Evolutionary conservation across 2,329 filamentous ascomycete genomes (phyloP), one percentile per base, ranked within the genome.

Genomic region (Pseudogymnoascus sp.): DNA sequence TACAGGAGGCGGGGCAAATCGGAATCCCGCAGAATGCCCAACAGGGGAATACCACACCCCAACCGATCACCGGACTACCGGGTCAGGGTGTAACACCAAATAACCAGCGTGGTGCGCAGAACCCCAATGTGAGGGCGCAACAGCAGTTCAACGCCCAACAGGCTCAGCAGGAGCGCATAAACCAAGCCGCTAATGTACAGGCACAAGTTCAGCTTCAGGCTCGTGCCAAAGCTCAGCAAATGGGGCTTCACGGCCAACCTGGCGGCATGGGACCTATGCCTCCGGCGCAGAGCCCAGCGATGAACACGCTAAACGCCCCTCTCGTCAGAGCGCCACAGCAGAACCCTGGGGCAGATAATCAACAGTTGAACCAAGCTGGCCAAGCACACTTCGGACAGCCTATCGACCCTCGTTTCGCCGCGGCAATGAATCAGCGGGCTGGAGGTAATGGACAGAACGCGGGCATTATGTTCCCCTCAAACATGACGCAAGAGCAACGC

Each of bases 201-300:
- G 67, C 68, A 40, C 69, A 70, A 31, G 68, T 69, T 11, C 67
- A 72, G 60, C 62, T 65, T 28, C 69, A 70, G 62, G 67, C 68
- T 28, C 67, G 70, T 31, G 62, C 68, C 68, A 69, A 63, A 72
- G 75, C 75, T 25, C 82, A 82, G 69, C 77, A 81, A 66, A 78
- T 83, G 73, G 68, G 65, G n/a, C 67, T 74, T 38, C 82, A 83
- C 66, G 81, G 79, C 1, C 84, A 85, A 66, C 78, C 79, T 12
- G 79, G 78, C 18, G 79, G 77, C n/a, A 77, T 84, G 67, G 77
- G 76, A 5, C 77, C 77, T 35, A 78, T 80, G 65, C 76, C 76
- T n/a, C 76, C 79, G 44, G 81, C 80, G 1, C 84, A 84, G 68
- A 86, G 83, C 65, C 84, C 84, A 8, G 82, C 77, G 1, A 82